Evolutionary conservation across 179 eudicot species (phyloP), one percentile per base, ranked within the genome.

Genomic region (Carnegiea gigantea): DNA sequence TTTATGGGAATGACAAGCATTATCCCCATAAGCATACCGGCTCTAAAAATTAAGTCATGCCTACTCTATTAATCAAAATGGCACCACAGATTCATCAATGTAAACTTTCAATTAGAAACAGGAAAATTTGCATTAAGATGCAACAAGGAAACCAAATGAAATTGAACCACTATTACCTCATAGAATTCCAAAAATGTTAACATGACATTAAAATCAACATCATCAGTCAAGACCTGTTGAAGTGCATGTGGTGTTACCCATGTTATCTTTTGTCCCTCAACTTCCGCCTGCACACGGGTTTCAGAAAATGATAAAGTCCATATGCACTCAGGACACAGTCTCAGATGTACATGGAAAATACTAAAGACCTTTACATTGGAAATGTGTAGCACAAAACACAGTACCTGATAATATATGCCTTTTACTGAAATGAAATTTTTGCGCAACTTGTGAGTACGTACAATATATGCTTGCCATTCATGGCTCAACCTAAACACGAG

Each of bases 381-480:
- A 24, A 49, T 51, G 49, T 17, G 12, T 9, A 28, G 15, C 9
- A 48, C 36, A 73, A 6, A 49, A 49, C 65, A 13, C 17, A 23
- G 23, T 86, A 94, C 98, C 95, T 94, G 98, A 77, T 91, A 95
- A 85, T 95, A 95, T 75, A 94, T 94, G 83, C 99, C 99, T 89
- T 95, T 95, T 79, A 95, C 98, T 36, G 99, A 95, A 54, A 95
- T 88, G 78, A 92, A 95, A 6, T 93, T 91, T 82, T 94, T 95
- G 80, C 97, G 88, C 70, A 95, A 79, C 87, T 92, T 95, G 90
- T 95, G 97, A 65, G 95, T 90, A 54, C 98, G 94, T 17, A 95
- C 84, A 65, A 95, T 81, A 79, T 89, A 95, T 30, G 97, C 99
- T 88, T 90, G 97, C 97, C 97, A 95, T 78, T 95, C 98, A 83